Evolutionary conservation across 1,284 basidiomycete species (phyloP), one percentile per base, ranked within the genome.

Genomic region (Sphagnurus paluster): DNA sequence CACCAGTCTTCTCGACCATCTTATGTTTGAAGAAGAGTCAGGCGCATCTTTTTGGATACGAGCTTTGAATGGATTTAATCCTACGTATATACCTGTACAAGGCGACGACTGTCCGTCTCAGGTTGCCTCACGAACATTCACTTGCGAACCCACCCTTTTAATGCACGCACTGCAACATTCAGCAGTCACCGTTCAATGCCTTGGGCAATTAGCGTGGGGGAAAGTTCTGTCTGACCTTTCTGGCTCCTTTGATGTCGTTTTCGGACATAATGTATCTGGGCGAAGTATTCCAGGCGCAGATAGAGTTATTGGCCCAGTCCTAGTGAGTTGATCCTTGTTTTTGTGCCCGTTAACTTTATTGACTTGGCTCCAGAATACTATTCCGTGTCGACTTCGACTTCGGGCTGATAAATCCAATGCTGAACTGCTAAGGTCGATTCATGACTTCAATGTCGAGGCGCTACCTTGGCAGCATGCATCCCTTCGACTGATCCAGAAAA

Each of bases 211-310:
- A 13, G 67, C 66, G 9, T 71, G 70, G 58, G 71, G 69, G 0
- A 74, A 69, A 49, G 44, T 69, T n/a, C 41, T 78, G 5, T 62
- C 67, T n/a, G 57, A 56, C 8, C 38, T 69, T 11, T 62, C 59
- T n/a, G 52, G 59, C 23, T 59, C 56, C 30, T 35, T 42, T 2
- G 74, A 76, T 51, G 59, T 75, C 21, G 61, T 77, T 13, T 78
- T 76, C 48, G 76, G 76, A 0, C 73, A 75, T 44, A 71, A 74
- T 14, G 63, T 77, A 7, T 76, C 76, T 10, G 76, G 76, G 28
- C 61, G 76, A 48, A 70, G 62, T 39, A 58, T 72, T 6, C 63
- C 66, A 19, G 65, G 63, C 28, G 66, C 72, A 4, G 76, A 77
- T 51, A 60, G 68, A 20, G 72, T 76, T 2, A 65, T 78, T 40